Evolutionary conservation across 2,329 filamentous ascomycete species (phyloP).

Genomic region (Pseudogymnoascus sp.): DNA sequence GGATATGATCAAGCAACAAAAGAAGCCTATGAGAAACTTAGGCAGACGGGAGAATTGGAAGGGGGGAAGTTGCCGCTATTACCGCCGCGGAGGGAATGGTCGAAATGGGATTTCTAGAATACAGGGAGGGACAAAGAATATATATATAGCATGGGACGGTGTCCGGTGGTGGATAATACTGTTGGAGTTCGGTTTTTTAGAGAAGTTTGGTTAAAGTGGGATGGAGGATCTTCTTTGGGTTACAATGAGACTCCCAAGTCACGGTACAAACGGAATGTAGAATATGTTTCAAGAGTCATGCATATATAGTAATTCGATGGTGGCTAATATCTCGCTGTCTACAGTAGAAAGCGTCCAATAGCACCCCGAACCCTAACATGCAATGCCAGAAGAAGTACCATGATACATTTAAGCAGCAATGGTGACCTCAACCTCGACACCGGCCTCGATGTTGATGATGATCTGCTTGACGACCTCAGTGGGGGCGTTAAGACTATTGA

Average conservation of each 20-base stretch:
- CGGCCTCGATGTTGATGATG: constrained; percentile 92
- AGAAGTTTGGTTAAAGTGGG: not conserved
- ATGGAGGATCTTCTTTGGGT: not conserved
- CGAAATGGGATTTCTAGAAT: constrained; percentile 61
- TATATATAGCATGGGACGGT: constrained; percentile 6
- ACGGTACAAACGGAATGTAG: constrained; percentile 3
- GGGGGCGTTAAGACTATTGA: constrained; percentile 74
- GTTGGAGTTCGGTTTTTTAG: constrained; percentile 2
- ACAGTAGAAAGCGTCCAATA: not conserved
- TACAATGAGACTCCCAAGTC: not conserved
- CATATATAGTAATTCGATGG: constrained; percentile 4
- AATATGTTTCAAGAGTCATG: constrained; percentile 9
- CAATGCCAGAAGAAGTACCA: constrained; percentile 7
- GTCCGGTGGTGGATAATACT: constrained; percentile 6
- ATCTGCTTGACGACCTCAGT: constrained; percentile 97
- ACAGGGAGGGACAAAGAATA: not conserved
- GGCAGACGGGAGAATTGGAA: constrained; percentile 60
- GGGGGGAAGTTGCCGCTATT: constrained; percentile 67
- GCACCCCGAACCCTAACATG: not conserved
- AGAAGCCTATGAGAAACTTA: constrained; percentile 57
- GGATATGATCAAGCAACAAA: constrained; percentile 55
- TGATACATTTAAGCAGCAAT: constrained; percentile 64
- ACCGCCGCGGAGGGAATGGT: constrained; percentile 72
- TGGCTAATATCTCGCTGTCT: not conserved
- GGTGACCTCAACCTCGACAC: constrained; percentile 89